phyloP scores from a whole-genome alignment of 495 filamentous ascomycete species.

The Aspergillus leporis region DNA sequence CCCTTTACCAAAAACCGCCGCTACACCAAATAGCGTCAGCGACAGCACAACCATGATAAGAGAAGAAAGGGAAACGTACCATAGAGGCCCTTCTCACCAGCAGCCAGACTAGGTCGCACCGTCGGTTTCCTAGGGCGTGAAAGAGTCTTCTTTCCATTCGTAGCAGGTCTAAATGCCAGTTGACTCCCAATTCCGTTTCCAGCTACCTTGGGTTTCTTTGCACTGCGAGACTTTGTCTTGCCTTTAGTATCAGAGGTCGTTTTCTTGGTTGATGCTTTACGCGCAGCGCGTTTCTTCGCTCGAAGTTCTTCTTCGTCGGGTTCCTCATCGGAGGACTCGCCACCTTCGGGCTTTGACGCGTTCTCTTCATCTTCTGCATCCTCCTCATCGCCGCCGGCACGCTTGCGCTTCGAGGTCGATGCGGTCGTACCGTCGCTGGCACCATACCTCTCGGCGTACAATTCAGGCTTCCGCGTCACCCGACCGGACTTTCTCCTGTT shows the following conservation, averaged over 20 bases:
- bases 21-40: constrained; percentile 43
- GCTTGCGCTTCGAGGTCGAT: constrained; percentile 56
- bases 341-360: constrained; percentile 52
- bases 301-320: constrained; percentile 68
- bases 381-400: constrained; percentile 32
- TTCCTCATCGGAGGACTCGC: constrained; percentile 50
- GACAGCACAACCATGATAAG: background rate
- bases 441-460: constrained; percentile 53
- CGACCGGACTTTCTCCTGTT: constrained; percentile 79
- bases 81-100: constrained; percentile 71
- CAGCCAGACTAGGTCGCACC: constrained; percentile 62
- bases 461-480: constrained; percentile 70
- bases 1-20: constrained; percentile 76
- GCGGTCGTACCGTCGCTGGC: constrained; percentile 31
- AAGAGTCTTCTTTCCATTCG: constrained; percentile 42
- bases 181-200: constrained; percentile 56
- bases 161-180: constrained; percentile 49
- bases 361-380: constrained; percentile 52
- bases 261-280: constrained; percentile 62
- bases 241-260: constrained; percentile 42
- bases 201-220: constrained; percentile 57
- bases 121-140: constrained; percentile 54
- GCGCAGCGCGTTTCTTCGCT: constrained; percentile 52
- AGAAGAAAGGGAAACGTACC: constrained; percentile 49
- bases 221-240: constrained; percentile 29